phyloP scores from a whole-genome alignment of 768 basidiomycete species.

The Phaffia australis region DNA sequence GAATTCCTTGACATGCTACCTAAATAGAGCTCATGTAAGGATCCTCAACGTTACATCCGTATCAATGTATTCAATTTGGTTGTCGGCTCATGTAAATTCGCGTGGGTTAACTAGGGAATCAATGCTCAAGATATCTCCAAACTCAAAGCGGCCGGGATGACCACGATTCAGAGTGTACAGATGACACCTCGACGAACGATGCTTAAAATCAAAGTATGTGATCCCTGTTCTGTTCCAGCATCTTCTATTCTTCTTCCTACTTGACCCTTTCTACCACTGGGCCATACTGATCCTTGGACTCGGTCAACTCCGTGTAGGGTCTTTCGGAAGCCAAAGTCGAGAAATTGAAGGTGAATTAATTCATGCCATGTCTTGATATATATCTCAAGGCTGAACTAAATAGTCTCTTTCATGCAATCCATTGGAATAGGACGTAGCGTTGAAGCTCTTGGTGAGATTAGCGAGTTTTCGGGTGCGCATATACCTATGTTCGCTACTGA shows the following conservation, averaged over 20 bases:
- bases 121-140: conserved; percentile 23
- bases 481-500: not conserved
- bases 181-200: conserved; percentile 17
- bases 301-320: not conserved
- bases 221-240: not conserved
- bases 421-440: conserved; percentile 7
- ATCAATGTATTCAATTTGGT: not conserved
- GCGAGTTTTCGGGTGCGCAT: not conserved
- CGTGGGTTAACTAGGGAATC: conserved; percentile 12
- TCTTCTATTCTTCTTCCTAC: not conserved
- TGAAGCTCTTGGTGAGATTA: not conserved
- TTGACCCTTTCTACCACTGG: not conserved
- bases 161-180: conserved; percentile 21
- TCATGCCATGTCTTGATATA: too few relatives aligned
- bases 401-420: too few relatives aligned
- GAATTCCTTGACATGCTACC: not conserved
- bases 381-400: too few relatives aligned
- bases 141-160: conserved; percentile 21
- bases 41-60: not conserved
- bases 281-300: not conserved
- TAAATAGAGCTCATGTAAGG: not conserved
- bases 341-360: conserved; percentile 12
- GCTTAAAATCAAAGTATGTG: conserved; percentile 24
- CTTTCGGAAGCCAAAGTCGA: conserved; percentile 27
- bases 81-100: not conserved